Base-by-base conservation (phyloP, 176 grass and related monocot genomes). In the Avena insularis region DNA sequence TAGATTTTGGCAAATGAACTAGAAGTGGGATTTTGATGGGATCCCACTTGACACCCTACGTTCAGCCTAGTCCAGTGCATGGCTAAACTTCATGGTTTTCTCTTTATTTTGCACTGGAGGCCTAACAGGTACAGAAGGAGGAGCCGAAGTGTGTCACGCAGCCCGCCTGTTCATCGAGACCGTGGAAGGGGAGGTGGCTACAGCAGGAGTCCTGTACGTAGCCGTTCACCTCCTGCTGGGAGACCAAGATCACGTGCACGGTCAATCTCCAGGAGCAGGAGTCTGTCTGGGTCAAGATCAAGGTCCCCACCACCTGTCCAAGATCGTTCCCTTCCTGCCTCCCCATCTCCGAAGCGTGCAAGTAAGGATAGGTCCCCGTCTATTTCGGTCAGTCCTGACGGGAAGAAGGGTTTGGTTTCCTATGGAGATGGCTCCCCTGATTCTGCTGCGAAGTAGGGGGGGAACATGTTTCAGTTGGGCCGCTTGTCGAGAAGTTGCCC, bases 391-490 rank as follows among this genome's bases (percentile, higher is more conserved):
- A 94, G 91, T 80, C 92, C 92, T 82, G 97, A 88, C 45, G 96
- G 90, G 55, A 99, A 94, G 72, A 96, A 90, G 61, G 94, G 97
- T 35, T 88, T 99, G 67, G 97, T 99, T 69, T 99, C 94, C 14
- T 99, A 99, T 48, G 97, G 92, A 77, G 97, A 99, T 89, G 93
- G 69, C 21, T 93, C 93, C 33, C 96, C 96, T 0, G 93, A 98
- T 84, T 93, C 88, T 71, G 70, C 86, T 80, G 88, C 82, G 21
- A 88, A 90, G 79, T 93, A 88, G 77, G n/a, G 53, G 51, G 36
- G 12, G 5, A 19, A 21, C 0, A 59, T 51, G 29, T 46, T 87
- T 65, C 19, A 11, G 51, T 55, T 63, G 33, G 9, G 31, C 64
- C 31, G 63, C 31, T 54, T 54, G 12, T 78, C 47, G 79, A 77